A percentile compares a stretch with the other conserved stretches of the same genome.
Conservation (phyloP, 768 basidiomycete genomes). For the Steccherinum ochraceum region DNA sequence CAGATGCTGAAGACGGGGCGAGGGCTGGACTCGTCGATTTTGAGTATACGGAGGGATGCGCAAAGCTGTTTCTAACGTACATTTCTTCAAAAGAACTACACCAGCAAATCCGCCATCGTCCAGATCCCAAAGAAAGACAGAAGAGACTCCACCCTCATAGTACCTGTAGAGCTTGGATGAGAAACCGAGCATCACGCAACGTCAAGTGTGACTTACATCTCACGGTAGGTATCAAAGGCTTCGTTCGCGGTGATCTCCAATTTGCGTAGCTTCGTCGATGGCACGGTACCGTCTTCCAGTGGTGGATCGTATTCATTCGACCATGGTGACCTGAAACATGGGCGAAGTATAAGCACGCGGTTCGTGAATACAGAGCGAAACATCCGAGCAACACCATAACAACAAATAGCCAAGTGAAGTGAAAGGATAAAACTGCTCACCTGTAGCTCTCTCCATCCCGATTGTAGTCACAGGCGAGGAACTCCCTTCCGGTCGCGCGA, state of each 20-base stretch:
- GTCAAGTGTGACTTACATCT: slow-evolving; percentile 53
- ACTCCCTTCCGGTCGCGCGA: slow-evolving; percentile 77
- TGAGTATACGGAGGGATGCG: background rate
- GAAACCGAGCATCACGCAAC: too few species aligned
- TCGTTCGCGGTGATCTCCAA: slow-evolving; percentile 92
- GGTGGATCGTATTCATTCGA: slow-evolving; percentile 94
- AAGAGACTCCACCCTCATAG: slow-evolving; percentile 96
- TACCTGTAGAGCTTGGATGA: slow-evolving; percentile 61
- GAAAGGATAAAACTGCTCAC: slow-evolving; percentile 38
- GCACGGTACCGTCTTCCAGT: slow-evolving; percentile 82
- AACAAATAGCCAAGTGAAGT: background rate
- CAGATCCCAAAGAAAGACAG: slow-evolving; percentile 96
- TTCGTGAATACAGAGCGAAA: too few species aligned
- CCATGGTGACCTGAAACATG: slow-evolving; percentile 80
- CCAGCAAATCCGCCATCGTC: slow-evolving; percentile 97
- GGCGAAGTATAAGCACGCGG: too few species aligned
- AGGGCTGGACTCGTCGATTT: slow-evolving; percentile 37
- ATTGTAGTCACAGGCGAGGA: slow-evolving; percentile 92
- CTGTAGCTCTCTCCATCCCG: slow-evolving; percentile 87
- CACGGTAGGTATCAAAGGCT: slow-evolving; percentile 95
- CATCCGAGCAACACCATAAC: too few species aligned
- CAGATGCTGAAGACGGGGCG: slow-evolving; percentile 45
- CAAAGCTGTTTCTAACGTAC: slow-evolving; percentile 35
- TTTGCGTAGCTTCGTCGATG: slow-evolving; percentile 78
- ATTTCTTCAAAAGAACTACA: slow-evolving; percentile 92